Evolutionary conservation across 768 basidiomycete genomes (phyloP).

Genomic region (Termitomyces sp.): DNA sequence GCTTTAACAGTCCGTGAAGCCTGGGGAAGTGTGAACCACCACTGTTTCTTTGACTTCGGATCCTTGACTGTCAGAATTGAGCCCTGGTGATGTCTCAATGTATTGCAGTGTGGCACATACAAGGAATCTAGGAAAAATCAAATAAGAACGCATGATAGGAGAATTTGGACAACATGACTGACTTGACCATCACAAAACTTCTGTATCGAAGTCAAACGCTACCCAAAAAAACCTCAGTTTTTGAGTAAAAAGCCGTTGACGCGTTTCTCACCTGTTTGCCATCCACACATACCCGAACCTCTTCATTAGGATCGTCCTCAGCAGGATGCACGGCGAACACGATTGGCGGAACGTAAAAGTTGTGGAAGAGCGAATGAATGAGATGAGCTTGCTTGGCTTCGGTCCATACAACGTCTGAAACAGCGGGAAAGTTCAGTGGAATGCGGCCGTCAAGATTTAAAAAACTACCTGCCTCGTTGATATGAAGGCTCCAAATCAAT

Average conservation of each 20-base stretch:
- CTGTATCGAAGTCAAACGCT: slow-evolving; percentile 73
- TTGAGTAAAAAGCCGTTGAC: slow-evolving; percentile 21
- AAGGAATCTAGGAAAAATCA: slow-evolving; percentile 10
- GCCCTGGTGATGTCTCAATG: background rate
- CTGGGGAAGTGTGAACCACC: slow-evolving; percentile 53
- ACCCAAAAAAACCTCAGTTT: slow-evolving; percentile 11
- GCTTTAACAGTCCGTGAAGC: slow-evolving; percentile 34
- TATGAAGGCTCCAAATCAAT: slow-evolving; percentile 71
- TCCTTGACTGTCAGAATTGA: slow-evolving; percentile 42
- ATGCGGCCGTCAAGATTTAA: background rate
- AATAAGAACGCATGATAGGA: background rate
- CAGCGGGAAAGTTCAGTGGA: background rate
- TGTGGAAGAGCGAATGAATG: slow-evolving; percentile 73
- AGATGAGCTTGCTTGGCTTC: slow-evolving; percentile 62
- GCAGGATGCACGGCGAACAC: slow-evolving; percentile 55
- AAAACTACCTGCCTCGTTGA: slow-evolving; percentile 50
- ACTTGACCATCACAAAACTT: slow-evolving; percentile 73
- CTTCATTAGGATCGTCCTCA: slow-evolving; percentile 46
- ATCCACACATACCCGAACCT: slow-evolving; percentile 64
- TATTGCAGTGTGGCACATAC: slow-evolving; percentile 11
- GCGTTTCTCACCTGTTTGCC: slow-evolving; percentile 66
- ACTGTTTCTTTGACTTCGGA: slow-evolving; percentile 50
- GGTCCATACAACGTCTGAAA: slow-evolving; percentile 74
- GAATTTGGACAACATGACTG: slow-evolving; percentile 5
- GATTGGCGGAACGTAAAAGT: slow-evolving; percentile 75